These are phyloP conservation scores for Rhizoclosmatium globosum DNA, from an alignment of 192 early-diverging fungal genomes.

Conservation along the genomic window DNA sequence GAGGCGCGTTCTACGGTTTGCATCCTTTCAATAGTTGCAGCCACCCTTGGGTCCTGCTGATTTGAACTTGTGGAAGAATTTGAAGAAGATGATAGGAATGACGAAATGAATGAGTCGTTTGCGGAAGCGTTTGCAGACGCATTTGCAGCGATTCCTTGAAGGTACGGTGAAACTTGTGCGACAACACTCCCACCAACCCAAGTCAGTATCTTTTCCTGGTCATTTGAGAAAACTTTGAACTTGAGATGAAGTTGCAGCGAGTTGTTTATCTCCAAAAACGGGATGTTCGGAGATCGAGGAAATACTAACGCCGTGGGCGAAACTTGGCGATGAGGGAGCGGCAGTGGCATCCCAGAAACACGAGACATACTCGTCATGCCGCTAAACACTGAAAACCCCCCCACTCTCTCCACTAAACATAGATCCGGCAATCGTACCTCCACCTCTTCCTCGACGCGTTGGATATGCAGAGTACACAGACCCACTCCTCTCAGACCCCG, in stretches of 20 bases:
- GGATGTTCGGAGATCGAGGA: constrained; percentile 55
- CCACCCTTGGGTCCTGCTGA: not conserved
- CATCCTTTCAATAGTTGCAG: constrained; percentile 27
- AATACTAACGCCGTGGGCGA: not conserved
- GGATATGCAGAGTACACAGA: constrained; percentile 30
- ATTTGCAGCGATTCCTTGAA: constrained; percentile 30
- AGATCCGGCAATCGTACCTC: constrained; percentile 11
- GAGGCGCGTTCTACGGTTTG: constrained; percentile 47
- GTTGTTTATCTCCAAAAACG: constrained; percentile 57
- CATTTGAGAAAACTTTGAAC: constrained; percentile 47
- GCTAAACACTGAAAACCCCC: constrained; percentile 19
- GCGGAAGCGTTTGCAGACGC: not conserved
- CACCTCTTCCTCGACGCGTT: not conserved
- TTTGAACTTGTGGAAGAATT: not conserved
- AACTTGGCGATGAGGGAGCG: not conserved
- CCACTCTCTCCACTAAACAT: constrained; percentile 35
- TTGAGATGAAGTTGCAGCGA: constrained; percentile 57
- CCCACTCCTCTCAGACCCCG: constrained; percentile 12
- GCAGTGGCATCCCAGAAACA: not conserved
- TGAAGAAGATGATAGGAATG: not conserved
- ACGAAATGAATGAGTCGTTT: constrained; percentile 5
- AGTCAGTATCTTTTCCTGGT: constrained; percentile 50
- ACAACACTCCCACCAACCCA: constrained; percentile 55
- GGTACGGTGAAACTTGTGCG: constrained; percentile 45
- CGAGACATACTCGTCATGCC: constrained; percentile 19